Base-by-base conservation (phyloP, 2,329 filamentous ascomycete genomes). In the Didymella pinodella region DNA sequence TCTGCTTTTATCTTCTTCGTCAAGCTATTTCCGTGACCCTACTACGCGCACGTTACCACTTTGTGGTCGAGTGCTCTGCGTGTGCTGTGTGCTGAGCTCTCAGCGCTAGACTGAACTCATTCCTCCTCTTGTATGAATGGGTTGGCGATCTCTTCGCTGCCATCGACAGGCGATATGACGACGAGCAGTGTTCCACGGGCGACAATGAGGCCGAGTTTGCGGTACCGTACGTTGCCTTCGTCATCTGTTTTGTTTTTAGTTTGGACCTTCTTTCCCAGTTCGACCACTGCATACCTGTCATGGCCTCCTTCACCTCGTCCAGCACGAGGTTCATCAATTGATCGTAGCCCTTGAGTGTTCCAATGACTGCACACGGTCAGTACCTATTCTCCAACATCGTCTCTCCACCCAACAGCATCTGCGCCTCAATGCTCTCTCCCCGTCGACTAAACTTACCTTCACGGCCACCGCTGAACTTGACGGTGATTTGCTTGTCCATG, bases 241-340 rank as follows among this genome's bases (percentile, higher is more conserved):
- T 97, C 94, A 75, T 99, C 95, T 97, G 68, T 6, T 46, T n/a
- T 12, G 16, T 7, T 38, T 49, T 65, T 22, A 66, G 57, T 12
- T 12, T 0, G n/a, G 14, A 11, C 18, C 8, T 14, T 22, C 8
- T 18, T 18, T 36, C 32, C 5, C 16, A 7, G 18, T 18, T 36
- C n/a, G 25, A 16, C 20, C 34, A 36, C 29, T 11, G n/a, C 84
- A 63, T 81, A 96, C 94, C 94, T 83, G 90, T 86, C 79, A 97
- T 88, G 47, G 90, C 85, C 78, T 99, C 95, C 77, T 95, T 88
- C 51, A 96, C 94, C 68, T 98, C 91, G 73, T 98, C 95, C 56
- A 99, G 83, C 26, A 99, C 95, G 62, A 99, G 84, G 77, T 99
- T 99, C 93, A 98, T 98, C 61, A 99, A 84, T 70, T 95, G 93